These are phyloP conservation scores for Trichoderma hamatum DNA, from an alignment of 2,329 filamentous ascomycete genomes.

Conservation along the genomic window DNA sequence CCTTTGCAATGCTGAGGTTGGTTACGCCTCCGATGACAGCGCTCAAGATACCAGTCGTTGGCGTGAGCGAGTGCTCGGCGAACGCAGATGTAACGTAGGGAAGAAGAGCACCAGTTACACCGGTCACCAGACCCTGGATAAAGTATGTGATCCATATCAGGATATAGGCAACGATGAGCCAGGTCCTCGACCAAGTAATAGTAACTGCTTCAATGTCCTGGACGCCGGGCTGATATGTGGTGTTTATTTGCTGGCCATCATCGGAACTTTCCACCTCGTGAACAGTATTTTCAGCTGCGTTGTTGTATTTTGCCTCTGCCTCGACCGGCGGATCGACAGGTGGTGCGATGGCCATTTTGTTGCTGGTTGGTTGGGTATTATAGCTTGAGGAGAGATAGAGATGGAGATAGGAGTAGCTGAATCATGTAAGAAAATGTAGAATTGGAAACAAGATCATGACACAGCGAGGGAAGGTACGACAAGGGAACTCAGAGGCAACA, in stretches of 20 bases:
- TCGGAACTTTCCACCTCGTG: not conserved
- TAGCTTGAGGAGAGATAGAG: not conserved
- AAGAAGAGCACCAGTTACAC: not conserved
- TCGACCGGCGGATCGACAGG: not conserved
- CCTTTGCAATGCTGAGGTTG: slow-evolving; percentile 63
- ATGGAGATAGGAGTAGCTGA: not conserved
- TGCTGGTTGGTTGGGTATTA: not conserved
- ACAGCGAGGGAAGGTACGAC: not conserved
- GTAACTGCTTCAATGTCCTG: not conserved
- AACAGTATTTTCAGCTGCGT: not conserved
- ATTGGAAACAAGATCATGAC: not conserved
- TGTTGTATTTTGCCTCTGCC: not conserved
- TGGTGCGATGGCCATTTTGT: not conserved
- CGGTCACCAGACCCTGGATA: not conserved
- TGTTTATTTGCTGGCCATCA: not conserved
- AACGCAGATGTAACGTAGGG: slow-evolving; percentile 52
- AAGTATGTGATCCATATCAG: not conserved
- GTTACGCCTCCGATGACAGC: slow-evolving; percentile 56
- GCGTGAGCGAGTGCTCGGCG: slow-evolving; percentile 51
- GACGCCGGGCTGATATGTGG: not conserved
- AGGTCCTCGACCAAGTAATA: not conserved
- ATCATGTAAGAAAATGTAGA: not conserved
- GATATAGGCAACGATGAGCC: not conserved
- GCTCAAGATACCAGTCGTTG: slow-evolving; percentile 53
- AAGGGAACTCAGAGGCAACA: not conserved